These are phyloP conservation scores for Penicillium manginii DNA, from an alignment of 495 filamentous ascomycete species.

Conservation along the genomic window DNA sequence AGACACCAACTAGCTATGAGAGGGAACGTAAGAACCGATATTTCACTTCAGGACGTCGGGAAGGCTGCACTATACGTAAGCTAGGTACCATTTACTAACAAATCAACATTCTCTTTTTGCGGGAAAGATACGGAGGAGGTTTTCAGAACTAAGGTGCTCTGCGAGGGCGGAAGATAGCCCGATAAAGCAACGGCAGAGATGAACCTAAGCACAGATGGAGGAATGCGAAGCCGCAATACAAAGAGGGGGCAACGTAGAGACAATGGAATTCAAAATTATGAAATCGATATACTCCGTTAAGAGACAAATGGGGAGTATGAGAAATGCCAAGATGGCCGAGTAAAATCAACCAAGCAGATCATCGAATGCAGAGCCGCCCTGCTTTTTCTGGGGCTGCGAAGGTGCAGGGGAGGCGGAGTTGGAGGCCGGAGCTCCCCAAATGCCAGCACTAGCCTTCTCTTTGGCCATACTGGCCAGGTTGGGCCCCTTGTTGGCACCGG, in stretches of 20 bases:
- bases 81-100: constrained; percentile 5
- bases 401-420: constrained; percentile 34
- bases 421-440: constrained; percentile 77
- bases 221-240: background rate
- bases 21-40: background rate
- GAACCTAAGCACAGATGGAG: background rate
- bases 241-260: background rate
- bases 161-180: constrained; percentile 13
- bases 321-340: background rate
- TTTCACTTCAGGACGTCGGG: background rate
- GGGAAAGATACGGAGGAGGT: constrained; percentile 1
- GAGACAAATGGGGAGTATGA: background rate
- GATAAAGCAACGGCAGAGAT: constrained; percentile 6
- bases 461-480: constrained; percentile 91
- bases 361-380: constrained; percentile 58
- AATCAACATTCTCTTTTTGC: background rate
- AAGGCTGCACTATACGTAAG: constrained; percentile 11
- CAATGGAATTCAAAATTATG: background rate
- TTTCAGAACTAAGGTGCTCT: constrained; percentile 15
- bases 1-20: background rate
- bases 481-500: constrained; percentile 66
- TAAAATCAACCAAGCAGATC: constrained; percentile 65
- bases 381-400: constrained; percentile 33
- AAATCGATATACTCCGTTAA: constrained; percentile 6
- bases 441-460: constrained; percentile 90